A percentile compares a stretch with the other conserved stretches of the same genome.
Conservation (phyloP, 495 filamentous ascomycete species). For the Antarctomyces pellizariae region DNA sequence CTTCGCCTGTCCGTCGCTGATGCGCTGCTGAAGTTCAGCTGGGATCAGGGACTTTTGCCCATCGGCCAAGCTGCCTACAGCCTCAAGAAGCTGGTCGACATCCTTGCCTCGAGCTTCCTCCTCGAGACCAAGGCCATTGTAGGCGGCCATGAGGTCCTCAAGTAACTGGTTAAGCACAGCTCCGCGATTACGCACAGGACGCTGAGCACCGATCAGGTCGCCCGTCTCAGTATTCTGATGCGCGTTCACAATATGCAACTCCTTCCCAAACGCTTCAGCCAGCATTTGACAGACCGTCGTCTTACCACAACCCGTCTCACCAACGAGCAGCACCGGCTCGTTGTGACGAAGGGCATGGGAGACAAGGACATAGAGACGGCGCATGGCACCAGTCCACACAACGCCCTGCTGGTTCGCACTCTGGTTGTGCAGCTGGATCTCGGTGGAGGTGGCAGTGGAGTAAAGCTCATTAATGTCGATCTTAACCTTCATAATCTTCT, state of each 20-base stretch:
- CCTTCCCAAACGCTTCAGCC: conserved; percentile 48
- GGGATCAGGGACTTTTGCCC: conserved; percentile 18
- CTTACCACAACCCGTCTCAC: conserved; percentile 94
- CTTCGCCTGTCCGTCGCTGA: conserved; percentile 34
- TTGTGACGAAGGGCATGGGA: conserved; percentile 67
- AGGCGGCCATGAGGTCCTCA: conserved; percentile 30
- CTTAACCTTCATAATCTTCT: conserved; percentile 71
- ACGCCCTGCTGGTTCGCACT: conserved; percentile 30
- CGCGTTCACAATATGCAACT: conserved; percentile 78
- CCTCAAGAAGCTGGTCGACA: conserved; percentile 5
- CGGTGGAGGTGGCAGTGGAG: conserved; percentile 24
- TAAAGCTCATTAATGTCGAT: conserved; percentile 59
- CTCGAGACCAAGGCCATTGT: conserved; percentile 14
- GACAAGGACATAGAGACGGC: conserved; percentile 66
- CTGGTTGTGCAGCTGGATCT: conserved; percentile 27
- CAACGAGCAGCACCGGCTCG: conserved; percentile 82
- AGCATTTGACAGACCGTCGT: conserved; percentile 89
- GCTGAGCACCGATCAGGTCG: conserved; percentile 86
- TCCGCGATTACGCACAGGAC: conserved; percentile 68
- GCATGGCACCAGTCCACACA: conserved; percentile 91
- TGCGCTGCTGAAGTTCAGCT: conserved; percentile 24
- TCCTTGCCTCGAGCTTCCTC: conserved; percentile 16
- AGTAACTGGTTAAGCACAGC: conserved; percentile 39
- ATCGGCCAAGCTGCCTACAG: conserved; percentile 2
- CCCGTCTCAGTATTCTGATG: conserved; percentile 95